Conservation (phyloP, 306 rosid species). For the Cicer cuneatum region DNA sequence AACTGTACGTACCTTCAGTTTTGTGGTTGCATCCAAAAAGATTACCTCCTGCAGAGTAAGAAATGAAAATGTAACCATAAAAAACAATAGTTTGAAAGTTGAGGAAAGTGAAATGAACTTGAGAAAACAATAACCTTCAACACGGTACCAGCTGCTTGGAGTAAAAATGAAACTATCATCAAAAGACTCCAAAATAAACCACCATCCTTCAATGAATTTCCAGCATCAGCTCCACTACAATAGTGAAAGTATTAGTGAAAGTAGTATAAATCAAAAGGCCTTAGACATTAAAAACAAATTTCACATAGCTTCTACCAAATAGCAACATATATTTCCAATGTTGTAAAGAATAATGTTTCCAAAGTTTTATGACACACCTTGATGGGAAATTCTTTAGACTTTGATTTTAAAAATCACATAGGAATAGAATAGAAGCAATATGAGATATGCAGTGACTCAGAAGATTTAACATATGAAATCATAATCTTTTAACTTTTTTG, state of each 20-base stretch:
- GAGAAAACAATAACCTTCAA: conserved; percentile 67
- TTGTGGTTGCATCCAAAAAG: conserved; percentile 64
- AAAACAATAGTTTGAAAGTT: conserved; percentile 35
- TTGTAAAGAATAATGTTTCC: not conserved
- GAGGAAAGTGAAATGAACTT: conserved; percentile 36
- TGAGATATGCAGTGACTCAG: too few species aligned
- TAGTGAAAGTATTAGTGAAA: too few species aligned
- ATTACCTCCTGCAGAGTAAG: conserved; percentile 69
- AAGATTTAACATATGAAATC: too few species aligned
- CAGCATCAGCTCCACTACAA: conserved; percentile 83
- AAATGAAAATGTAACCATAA: conserved; percentile 43
- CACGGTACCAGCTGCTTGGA: conserved; percentile 90
- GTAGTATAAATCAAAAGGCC: conserved; percentile 37
- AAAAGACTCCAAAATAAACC: conserved; percentile 86
- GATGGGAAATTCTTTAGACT: not conserved
- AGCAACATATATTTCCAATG: not conserved
- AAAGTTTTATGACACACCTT: conserved; percentile 1
- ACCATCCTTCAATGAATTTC: conserved; percentile 76
- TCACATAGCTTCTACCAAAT: conserved; percentile 21
- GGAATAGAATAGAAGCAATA: too few species aligned
- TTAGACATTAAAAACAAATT: not conserved
- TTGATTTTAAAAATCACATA: not conserved
- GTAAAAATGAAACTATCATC: conserved; percentile 85
- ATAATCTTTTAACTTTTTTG: too few species aligned
- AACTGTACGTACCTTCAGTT: conserved; percentile 61